Evolutionary conservation across 495 filamentous ascomycete species (phyloP), one percentile per base, ranked within the genome.

Genomic region (Apodospora peruviana): DNA sequence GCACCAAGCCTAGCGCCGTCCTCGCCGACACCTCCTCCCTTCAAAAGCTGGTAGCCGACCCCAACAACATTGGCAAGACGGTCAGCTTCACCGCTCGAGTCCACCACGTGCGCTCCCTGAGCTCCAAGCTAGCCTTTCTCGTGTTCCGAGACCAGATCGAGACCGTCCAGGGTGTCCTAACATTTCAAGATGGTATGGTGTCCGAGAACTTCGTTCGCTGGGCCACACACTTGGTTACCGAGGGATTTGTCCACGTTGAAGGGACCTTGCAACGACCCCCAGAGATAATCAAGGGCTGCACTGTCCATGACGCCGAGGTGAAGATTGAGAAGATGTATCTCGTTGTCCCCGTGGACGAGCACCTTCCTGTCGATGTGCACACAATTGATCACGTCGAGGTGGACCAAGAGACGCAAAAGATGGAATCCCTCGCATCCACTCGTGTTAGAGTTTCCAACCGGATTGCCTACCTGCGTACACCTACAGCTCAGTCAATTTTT

Each of bases 171-270:
- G 90, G 84, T 32, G 81, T 89, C 60, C 69, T 89, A 40, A 73
- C 82, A 16, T 72, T 71, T 17, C 69, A 76, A 42, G 77, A 66
- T 59, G 79, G 60, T 59, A 75, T 59, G 35, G 60, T 85, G 12
- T 82, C 79, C 16, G 80, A 82, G 58, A 84, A 91, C 69, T 96
- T 97, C 83, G 85, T 95, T 25, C 91, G 95, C 67, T 96, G 86
- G 80, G 83, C 82, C 12, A 82, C 84, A 54, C 83, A 80, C 47
- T 70, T 97, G 50, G 88, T 85, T 50, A 73, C 81, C 34, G 91
- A 96, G 67, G 86, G 80, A 7, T 78, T 91, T 21, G 85, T 97
- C 25, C 76, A 86, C 53, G 83, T 95, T 24, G 80, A 83, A 35
- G 93, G 88, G 47, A 68, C 78, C 18, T 73, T 95, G 17, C 85